A percentile compares a stretch with the other conserved stretches of the same genome.
These are phyloP conservation scores for Myxozyma lipomycoides DNA, from an alignment of 805 yeast genomes.

Conservation along the genomic window DNA sequence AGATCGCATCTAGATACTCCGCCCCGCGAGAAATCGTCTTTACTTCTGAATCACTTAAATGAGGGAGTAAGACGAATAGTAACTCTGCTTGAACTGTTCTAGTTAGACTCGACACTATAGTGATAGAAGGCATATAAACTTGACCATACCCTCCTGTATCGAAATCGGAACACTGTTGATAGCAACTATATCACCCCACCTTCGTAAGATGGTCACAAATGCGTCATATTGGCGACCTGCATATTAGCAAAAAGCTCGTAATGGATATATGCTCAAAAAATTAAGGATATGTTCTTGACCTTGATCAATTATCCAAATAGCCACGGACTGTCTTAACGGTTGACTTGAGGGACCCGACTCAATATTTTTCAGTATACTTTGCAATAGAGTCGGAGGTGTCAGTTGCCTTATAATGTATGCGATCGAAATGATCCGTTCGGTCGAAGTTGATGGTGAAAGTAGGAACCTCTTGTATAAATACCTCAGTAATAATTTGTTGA, in stretches of 20 bases:
- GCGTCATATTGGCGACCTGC: conserved; percentile 15
- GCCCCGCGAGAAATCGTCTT: conserved; percentile 34
- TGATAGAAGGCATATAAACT: not conserved
- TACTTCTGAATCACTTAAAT: conserved; percentile 3
- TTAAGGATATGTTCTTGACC: not conserved
- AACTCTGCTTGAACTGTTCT: conserved; percentile 6
- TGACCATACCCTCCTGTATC: conserved; percentile 14
- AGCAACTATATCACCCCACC: conserved; percentile 17
- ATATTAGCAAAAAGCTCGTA: not conserved
- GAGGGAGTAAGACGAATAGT: conserved; percentile 13
- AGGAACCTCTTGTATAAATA: too few relatives aligned
- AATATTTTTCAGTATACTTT: conserved; percentile 4
- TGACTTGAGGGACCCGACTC: conserved; percentile 1
- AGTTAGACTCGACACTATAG: not conserved
- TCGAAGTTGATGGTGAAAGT: too few relatives aligned
- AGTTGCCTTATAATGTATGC: too few relatives aligned
- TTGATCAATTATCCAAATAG: conserved; percentile 15
- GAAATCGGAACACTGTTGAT: conserved; percentile 13
- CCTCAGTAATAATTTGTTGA: too few relatives aligned
- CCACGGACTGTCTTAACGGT: conserved; percentile 6
- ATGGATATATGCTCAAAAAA: too few relatives aligned
- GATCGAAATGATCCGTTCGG: too few relatives aligned
- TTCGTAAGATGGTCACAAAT: conserved; percentile 8
- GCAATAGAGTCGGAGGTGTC: too few relatives aligned
- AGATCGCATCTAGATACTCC: conserved; percentile 49